Base-by-base conservation (phyloP, 768 basidiomycete species). In the Tricholoma matsutake region DNA sequence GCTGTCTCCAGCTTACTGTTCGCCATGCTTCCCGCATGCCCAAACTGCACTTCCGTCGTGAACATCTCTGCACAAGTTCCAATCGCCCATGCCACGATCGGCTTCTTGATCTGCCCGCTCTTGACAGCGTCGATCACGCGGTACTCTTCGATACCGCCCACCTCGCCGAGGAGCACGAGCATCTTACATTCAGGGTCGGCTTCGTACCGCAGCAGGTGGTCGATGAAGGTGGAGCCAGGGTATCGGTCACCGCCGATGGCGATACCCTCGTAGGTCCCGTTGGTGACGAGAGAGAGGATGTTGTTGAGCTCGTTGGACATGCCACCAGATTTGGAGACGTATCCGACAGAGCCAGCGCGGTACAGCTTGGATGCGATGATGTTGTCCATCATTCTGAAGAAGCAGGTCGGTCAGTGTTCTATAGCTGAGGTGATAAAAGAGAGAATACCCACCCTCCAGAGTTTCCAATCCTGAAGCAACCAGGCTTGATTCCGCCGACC, bases 261-360 rank as follows among this genome's bases (percentile, higher is more conserved):
- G 72, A 99, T 96, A 83, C 97, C 97, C 83, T 99, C 97, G 80
- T 98, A 99, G 64, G 95, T 96, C 68, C 97, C 97, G 79, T 99
- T 96, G 72, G 96, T 98, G 65, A 83, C 84, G 73, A 96, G 85
- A 20, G 94, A 95, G 64, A 99, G 88, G 75, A 99, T 99, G 83
- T 98, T 99, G 90, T 99, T 98, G 70, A 99, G 82, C 78, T 99
- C 96, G 81, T 98, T 98, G 70, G 96, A 98, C 96, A 99, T 99
- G 76, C 96, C 96, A 67, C 96, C 96, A 7, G 96, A 98, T 81
- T 99, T 99, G 76, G 94, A 97, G 72, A 99, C 96, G 76, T 98
- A 99, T 71, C 96, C 96, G 68, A 99, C 92, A 11, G 95, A 94
- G 59, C 96, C 96, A 28, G 95, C 81, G 70, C 96, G 94, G 86